Base-by-base conservation (phyloP, 202 grass and related monocot genomes). In the Carex sylvatica region DNA sequence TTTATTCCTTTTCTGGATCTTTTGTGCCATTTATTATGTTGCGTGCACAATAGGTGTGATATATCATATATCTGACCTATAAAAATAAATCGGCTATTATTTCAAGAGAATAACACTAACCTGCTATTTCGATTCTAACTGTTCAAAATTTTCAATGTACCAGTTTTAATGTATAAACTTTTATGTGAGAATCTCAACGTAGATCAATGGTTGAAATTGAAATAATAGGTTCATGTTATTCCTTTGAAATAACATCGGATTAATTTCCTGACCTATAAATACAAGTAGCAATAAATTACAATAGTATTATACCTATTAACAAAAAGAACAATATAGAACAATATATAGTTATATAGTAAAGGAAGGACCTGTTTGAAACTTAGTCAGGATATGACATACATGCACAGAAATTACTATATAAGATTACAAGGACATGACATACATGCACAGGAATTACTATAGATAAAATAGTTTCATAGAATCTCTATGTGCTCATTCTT, bases 401-500 rank as follows among this genome's bases (percentile, higher is more conserved):
- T 14, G 24, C 44, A 64, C 31, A n/a, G n/a, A n/a, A n/a, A n/a
- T n/a, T n/a, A n/a, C n/a, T n/a, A n/a, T n/a, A n/a, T n/a, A n/a
- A n/a, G n/a, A n/a, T n/a, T n/a, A n/a, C n/a, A 28, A 47, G 7
- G 65, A 66, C 11, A 6, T 28, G 2, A 16, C 44, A 52, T 16
- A 23, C 11, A 73, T 15, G 26, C 44, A 65, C 33, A 52, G 12
- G n/a, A 4, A 65, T n/a, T 81, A 0, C 19, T 26, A 49, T 51
- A 67, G 24, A 81, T 15, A 31, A 12, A 54, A 81, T 11, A n/a
- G 61, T 15, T 51, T 54, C 40, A 30, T 15, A 53, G 67, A 66
- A 81, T 81, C 61, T 26, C 13, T 60, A 4, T 81, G 22, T 49
- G 26, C 19, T 81, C 26, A 67, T 68, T 81, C n/a, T 67, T 81